Conservation (phyloP, 495 filamentous ascomycete genomes). For the Podospora tetraspora region DNA sequence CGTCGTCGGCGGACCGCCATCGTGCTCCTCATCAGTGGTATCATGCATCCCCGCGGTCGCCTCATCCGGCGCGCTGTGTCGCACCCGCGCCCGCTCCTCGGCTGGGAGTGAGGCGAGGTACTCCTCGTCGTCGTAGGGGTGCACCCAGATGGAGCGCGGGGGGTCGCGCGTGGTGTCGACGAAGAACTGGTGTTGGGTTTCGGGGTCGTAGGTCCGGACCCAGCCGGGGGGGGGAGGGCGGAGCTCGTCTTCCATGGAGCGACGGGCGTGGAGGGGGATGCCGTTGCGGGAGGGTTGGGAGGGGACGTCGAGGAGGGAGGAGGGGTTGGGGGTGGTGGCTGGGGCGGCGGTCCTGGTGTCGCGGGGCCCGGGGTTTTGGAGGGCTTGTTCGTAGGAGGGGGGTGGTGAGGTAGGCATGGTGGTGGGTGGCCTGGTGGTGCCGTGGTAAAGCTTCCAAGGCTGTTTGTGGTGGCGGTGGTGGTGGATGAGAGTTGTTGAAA, state of each 20-base stretch:
- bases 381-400: slow-evolving; percentile 21
- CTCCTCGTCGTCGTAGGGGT: slow-evolving; percentile 28
- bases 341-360: slow-evolving; percentile 8
- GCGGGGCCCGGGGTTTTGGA: slow-evolving; percentile 7
- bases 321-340: slow-evolving; percentile 12
- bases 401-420: slow-evolving; percentile 10
- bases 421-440: slow-evolving; percentile 10
- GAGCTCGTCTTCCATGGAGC: slow-evolving; percentile 33
- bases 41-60: slow-evolving; percentile 6
- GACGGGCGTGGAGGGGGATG: slow-evolving; percentile 26
- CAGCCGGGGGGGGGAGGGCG: slow-evolving; percentile 25
- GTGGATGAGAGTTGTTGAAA: background rate
- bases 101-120: slow-evolving; percentile 17
- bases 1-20: background rate
- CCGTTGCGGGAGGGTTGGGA: slow-evolving; percentile 14
- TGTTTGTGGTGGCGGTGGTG: background rate
- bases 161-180: slow-evolving; percentile 27
- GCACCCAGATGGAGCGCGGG: slow-evolving; percentile 29
- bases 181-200: slow-evolving; percentile 32
- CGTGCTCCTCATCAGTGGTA: slow-evolving; percentile 14
- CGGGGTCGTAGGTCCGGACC: slow-evolving; percentile 27
- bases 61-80: background rate
- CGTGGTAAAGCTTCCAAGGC: background rate
- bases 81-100: slow-evolving; percentile 11
- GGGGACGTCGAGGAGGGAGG: slow-evolving; percentile 4